Evolutionary conservation across 73 alveolate species (phyloP).

Genomic region (Diophrys sp.): DNA sequence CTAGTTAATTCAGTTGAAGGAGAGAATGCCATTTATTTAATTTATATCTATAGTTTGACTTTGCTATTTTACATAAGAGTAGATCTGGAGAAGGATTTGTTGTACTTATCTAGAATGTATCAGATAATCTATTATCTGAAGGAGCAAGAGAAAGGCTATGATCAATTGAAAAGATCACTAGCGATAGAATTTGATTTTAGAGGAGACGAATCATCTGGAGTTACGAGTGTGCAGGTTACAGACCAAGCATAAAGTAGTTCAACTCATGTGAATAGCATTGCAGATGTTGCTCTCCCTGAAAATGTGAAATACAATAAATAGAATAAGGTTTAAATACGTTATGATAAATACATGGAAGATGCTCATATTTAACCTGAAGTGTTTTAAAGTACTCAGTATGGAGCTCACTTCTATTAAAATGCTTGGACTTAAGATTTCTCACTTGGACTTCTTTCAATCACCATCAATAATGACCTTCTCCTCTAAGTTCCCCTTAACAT

Average conservation of each 20-base stretch:
- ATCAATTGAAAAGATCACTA: slow-evolving; percentile 12
- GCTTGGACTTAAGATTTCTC: slow-evolving; percentile 5
- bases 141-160: slow-evolving; percentile 22
- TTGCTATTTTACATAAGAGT: slow-evolving; percentile 20
- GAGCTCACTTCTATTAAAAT: not conserved
- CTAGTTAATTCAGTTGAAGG: too few relatives aligned
- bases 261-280: slow-evolving; percentile 8
- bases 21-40: too few relatives aligned
- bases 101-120: slow-evolving; percentile 14
- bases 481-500: slow-evolving; percentile 33
- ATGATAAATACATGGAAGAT: slow-evolving; percentile 17
- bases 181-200: slow-evolving; percentile 46
- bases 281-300: slow-evolving; percentile 16
- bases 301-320: slow-evolving; percentile 5
- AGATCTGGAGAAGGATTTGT: slow-evolving; percentile 37
- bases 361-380: not conserved
- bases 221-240: slow-evolving; percentile 22
- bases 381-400: not conserved
- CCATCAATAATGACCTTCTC: slow-evolving; percentile 35
- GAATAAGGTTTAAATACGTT: slow-evolving; percentile 18
- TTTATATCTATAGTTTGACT: slow-evolving; percentile 4
- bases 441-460: slow-evolving; percentile 30
- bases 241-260: slow-evolving; percentile 12
- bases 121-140: not conserved
- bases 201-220: not conserved